phyloP scores from a whole-genome alignment of 2,329 filamentous ascomycete genomes.

The Ceratocystis lukuohia region DNA sequence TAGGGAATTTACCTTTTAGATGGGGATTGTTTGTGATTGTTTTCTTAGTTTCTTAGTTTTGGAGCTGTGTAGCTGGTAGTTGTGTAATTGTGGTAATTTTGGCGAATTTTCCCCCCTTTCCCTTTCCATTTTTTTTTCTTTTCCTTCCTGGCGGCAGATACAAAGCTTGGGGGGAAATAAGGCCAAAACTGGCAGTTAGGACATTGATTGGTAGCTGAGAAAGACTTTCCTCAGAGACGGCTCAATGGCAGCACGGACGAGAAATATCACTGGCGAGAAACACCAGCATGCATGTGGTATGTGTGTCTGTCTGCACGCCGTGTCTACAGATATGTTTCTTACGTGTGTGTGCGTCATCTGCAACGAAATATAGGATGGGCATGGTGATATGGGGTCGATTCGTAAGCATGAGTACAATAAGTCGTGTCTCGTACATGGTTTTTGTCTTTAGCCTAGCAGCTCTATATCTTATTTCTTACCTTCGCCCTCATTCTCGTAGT shows the following conservation, averaged over 20 bases:
- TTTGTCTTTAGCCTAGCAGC: no score
- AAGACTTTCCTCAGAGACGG: neutral
- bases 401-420: neutral
- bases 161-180: neutral
- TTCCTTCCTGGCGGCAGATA: neutral
- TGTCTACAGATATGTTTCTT: neutral
- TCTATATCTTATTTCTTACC: no score
- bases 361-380: neutral
- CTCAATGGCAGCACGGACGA: neutral
- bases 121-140: neutral
- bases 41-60: no score
- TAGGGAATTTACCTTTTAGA: no score
- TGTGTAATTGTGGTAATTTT: no score
- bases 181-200: neutral
- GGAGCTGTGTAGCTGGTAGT: no score
- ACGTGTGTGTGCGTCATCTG: neutral
- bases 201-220: neutral
- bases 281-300: neutral
- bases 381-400: neutral
- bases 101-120: neutral
- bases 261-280: slow-evolving; percentile 2
- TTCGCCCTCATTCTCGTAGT: no score
- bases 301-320: neutral
- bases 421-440: neutral
- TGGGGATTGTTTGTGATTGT: no score